Percentiles rank a stretch among this genome's conserved stretches.
Conservation (phyloP, 2,329 filamentous ascomycete genomes). For the Penicillium sp. region DNA sequence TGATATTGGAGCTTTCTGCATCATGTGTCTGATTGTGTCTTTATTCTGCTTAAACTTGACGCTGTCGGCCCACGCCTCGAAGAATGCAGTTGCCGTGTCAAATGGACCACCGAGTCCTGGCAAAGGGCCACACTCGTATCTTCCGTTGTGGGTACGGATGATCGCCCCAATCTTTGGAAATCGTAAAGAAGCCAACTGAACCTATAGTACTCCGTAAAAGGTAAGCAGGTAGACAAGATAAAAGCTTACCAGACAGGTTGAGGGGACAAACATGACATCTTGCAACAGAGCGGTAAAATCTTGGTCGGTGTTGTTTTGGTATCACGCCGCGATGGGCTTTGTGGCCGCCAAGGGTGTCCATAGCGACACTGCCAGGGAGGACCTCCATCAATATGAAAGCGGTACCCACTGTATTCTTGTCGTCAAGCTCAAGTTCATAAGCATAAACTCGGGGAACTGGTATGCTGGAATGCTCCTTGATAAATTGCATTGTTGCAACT, state of each 20-base stretch:
- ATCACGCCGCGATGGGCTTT: neutral
- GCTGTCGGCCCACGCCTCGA: slow-evolving; percentile 18
- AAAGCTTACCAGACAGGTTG: no score
- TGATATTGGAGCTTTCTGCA: neutral
- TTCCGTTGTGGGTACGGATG: slow-evolving; percentile 4
- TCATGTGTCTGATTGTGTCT: slow-evolving; percentile 2
- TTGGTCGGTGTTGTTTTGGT: neutral
- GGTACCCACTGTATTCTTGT: neutral
- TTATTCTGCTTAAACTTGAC: slow-evolving; percentile 10
- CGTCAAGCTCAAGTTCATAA: neutral
- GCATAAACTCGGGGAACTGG: no score
- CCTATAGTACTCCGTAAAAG: slow-evolving; percentile 1
- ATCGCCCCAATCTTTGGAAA: slow-evolving; percentile 21
- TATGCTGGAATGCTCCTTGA: no score
- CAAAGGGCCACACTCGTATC: slow-evolving; percentile 17
- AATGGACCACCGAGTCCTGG: slow-evolving; percentile 20
- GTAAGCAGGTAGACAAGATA: neutral
- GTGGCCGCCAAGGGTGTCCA: no score
- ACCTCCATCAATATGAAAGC: no score
- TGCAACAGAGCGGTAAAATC: neutral
- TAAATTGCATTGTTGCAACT: slow-evolving; percentile 1
- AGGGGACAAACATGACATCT: neutral
- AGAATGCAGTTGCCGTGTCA: slow-evolving; percentile 19
- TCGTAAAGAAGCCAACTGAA: slow-evolving; percentile 16
- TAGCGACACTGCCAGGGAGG: neutral